Base-by-base conservation (phyloP, 2,329 filamentous ascomycete genomes). In the Sarocladium strictum region DNA sequence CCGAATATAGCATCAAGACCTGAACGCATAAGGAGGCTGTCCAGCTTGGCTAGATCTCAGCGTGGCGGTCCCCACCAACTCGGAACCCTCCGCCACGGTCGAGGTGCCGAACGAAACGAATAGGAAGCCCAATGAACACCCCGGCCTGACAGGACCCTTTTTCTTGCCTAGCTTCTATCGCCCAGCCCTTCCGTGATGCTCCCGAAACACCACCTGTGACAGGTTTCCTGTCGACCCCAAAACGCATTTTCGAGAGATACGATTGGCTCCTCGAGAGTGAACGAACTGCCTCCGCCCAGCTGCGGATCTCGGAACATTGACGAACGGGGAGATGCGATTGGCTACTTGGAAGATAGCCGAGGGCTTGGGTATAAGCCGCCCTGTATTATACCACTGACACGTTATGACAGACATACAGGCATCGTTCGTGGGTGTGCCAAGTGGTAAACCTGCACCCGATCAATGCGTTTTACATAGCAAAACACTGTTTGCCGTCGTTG, bases 221-320 rank as follows among this genome's bases (percentile, higher is more conserved):
- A 11, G 5, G n/a, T 7, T 12, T 19, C 17, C 10, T 23, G 21
- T 43, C 17, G 9, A 11, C 7, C 27, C 19, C 9, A 32, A 32
- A 6, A 12, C 12, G 12, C 11, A 15, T 33, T 21, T 33, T 35
- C 47, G 12, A 23, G 23, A 51, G 27, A 51, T 51, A 51, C 47
- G 47, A 51, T 51, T 51, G 47, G 47, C 47, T 51, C 47, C 26
- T 35, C 47, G 17, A 35, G 27, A 21, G n/a, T n/a, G n/a, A 14
- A 23, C 10, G 23, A 19, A 17, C 40, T 23, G 21, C 35, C 35
- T 19, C 21, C 17, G 9, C 40, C 9, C 21, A 7, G 3, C 23
- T 49, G 43, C 47, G 47, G 47, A 51, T 51, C 47, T 51, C 47
- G 47, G 47, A 51, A 33, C 47, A 14, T 33, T n/a, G n/a, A 23